Base-by-base conservation (phyloP, 306 rosid genomes). In the Mimosa pudica region DNA sequence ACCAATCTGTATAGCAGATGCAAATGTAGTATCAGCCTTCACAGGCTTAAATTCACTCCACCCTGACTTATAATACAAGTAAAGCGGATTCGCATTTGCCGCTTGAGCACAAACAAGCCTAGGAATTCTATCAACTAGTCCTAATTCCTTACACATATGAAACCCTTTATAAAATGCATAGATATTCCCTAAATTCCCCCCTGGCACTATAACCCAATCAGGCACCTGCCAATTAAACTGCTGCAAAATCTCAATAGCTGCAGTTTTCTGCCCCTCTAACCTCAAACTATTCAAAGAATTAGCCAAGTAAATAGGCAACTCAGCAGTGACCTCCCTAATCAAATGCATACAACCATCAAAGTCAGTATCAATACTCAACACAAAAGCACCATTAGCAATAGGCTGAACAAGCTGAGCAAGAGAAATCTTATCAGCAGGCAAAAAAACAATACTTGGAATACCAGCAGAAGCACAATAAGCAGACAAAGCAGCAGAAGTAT, bases 41-140 rank as follows among this genome's bases (percentile, higher is more conserved):
- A 89, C 79, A 2, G 92, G 33, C 79, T 86, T 80, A 32, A 89
- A 89, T 1, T 84, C 88, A 24, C 68, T 81, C 92, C 90, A 89
- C 35, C 92, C 92, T 16, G 88, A 78, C 65, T 84, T 86, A 82
- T 77, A 86, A 70, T 86, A 76, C 76, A 84, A 47, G 78, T 86
- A 86, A 16, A 86, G 77, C 2, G 92, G 90, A 54, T 88, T 88
- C 11, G 92, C 92, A 80, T 84, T 86, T n/a, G 92, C 89, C 6
- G 89, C 89, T 72, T 88, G 89, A 70, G 92, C 92, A 82, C 89
- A 88, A 6, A 88, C 92, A 35, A 88, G 88, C 84, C 88, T 84
- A 7, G 90, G 90, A 75, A 89, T 86, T 66, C 76, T 84, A 76
- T 86, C 90, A 20, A 89, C 92, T 9, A 89, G 79, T 9, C 92